These are phyloP conservation scores for Tetrapisispora pingtungensis DNA, from an alignment of 805 yeast genomes.

Conservation along the genomic window DNA sequence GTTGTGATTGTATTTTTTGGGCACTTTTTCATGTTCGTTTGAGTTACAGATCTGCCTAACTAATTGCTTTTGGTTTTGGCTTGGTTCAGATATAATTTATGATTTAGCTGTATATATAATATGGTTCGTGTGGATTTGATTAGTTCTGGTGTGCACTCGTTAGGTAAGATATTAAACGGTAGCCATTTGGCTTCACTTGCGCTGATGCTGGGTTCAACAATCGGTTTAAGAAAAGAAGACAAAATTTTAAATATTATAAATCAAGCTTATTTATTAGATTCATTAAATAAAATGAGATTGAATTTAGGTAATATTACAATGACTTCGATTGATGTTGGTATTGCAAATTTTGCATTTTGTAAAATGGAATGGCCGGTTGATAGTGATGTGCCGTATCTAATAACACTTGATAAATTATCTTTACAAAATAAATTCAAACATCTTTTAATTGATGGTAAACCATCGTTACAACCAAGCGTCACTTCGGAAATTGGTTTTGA, in stretches of 20 bases:
- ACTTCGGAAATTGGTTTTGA: conserved; percentile 18
- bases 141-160: background rate
- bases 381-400: conserved; percentile 17
- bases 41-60: too few species aligned
- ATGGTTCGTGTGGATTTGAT: background rate
- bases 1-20: too few species aligned
- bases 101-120: too few species aligned
- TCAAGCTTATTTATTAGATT: conserved; percentile 10
- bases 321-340: conserved; percentile 32
- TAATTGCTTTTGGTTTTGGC: too few species aligned
- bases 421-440: conserved; percentile 12
- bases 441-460: conserved; percentile 3
- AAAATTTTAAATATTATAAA: conserved; percentile 9
- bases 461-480: conserved; percentile 17
- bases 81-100: too few species aligned
- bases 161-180: conserved; percentile 10
- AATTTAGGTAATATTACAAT: conserved; percentile 15
- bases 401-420: conserved; percentile 31
- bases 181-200: conserved; percentile 9
- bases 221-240: conserved; percentile 14
- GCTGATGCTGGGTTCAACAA: conserved; percentile 14
- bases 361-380: conserved; percentile 19
- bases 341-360: conserved; percentile 29
- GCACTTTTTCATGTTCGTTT: too few species aligned
- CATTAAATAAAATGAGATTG: conserved; percentile 3